Base-by-base conservation (phyloP, 1,139 yeast species). In the Sugiyamaella paludigena region DNA sequence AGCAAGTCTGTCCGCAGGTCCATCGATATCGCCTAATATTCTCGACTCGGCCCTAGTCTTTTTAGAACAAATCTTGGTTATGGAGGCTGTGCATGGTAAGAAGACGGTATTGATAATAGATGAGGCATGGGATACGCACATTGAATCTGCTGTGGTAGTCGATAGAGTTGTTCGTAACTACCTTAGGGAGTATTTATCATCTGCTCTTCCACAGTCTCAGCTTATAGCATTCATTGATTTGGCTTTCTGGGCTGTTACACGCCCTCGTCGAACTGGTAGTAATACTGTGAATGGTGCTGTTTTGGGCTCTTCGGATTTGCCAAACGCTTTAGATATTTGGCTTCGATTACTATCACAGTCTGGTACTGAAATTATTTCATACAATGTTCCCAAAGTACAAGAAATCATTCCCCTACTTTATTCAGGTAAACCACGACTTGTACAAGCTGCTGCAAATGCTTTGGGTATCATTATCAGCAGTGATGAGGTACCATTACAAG, bases 71-170 rank as follows among this genome's bases (percentile, higher is more conserved):
- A 73, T 81, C 7, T 64, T 88, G 32, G 81, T 84, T 0, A 83
- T 86, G 79, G 79, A 84, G 55, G 77, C 94, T 0, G 69, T 80
- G 2, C 59, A 64, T 8, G 78, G 73, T 0, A 69, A 75, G 26
- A 61, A 69, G 1, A 82, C 92, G 0, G 82, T 83, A 2, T 64
- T 87, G 46, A 78, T 78, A 0, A 68, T 77, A 16, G 96, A 87
- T 64, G 86, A 83, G 55, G 41, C 32, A 16, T 89, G 96, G 96
- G 72, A 74, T 4, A 69, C 78, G 0, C 75, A 92, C 59, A 62
- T 87, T 27, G 89, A 84, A n/a, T 85, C 81, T 49, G 87, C 94
- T 0, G 51, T 86, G 6, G 84, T 80, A 43, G 71, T 77, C 36
- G 95, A 88, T 60, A 73, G 73, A 1, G 63, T 60, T 1, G 87